Percentiles rank a stretch among this genome's conserved stretches.
Evolutionary conservation across 1,284 basidiomycete genomes (phyloP).

Genomic region (Ustanciosporium gigantosporum): DNA sequence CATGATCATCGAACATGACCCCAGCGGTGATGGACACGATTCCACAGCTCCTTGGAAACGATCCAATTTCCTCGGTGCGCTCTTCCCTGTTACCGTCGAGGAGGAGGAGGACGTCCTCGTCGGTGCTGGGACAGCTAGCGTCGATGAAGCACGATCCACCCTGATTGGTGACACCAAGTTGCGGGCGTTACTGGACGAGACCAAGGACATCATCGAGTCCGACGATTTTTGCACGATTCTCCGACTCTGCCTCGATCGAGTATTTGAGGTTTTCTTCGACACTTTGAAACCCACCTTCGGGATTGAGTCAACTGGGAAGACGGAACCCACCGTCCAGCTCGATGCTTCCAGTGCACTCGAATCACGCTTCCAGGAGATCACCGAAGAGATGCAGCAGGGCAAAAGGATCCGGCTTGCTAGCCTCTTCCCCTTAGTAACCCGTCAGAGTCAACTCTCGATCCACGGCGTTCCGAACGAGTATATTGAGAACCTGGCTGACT

Average conservation of each 20-base stretch:
- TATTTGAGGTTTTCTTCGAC: slow-evolving; percentile 67
- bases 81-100: slow-evolving; percentile 46
- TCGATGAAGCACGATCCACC: slow-evolving; percentile 5
- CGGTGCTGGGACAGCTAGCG: slow-evolving; percentile 48
- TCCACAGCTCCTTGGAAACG: slow-evolving; percentile 8
- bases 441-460: slow-evolving; percentile 74
- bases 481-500: slow-evolving; percentile 66
- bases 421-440: slow-evolving; percentile 74
- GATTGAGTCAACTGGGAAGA: slow-evolving; percentile 10
- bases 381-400: slow-evolving; percentile 58
- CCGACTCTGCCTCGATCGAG: slow-evolving; percentile 71
- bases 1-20: slow-evolving; percentile 20
- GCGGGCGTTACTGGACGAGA: slow-evolving; percentile 71
- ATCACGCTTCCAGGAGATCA: slow-evolving; percentile 42
- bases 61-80: slow-evolving; percentile 39
- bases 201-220: slow-evolving; percentile 69
- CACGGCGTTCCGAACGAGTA: slow-evolving; percentile 78
- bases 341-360: slow-evolving; percentile 63
- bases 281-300: slow-evolving; percentile 65
- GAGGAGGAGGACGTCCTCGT: slow-evolving; percentile 51
- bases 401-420: slow-evolving; percentile 71
- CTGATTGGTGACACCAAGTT: slow-evolving; percentile 66
- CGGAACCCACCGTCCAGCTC: slow-evolving; percentile 16
- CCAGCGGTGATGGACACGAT: background rate
- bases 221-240: slow-evolving; percentile 73